These are phyloP conservation scores for Dictyostelium intermedium DNA, from an alignment of 78 protist genomes.

Conservation along the genomic window DNA sequence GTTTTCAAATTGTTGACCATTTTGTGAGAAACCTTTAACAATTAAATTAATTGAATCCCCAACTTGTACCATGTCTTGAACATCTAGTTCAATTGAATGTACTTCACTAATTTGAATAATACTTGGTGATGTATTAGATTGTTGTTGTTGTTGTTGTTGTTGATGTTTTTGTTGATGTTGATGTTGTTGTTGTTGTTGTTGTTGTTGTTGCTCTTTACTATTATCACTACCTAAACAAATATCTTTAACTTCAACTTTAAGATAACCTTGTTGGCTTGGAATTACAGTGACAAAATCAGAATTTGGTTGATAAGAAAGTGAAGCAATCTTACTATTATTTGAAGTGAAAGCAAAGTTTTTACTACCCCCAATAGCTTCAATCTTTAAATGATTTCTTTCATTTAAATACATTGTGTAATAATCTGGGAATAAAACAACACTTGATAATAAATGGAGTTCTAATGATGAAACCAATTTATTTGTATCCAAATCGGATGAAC, in stretches of 20 bases:
- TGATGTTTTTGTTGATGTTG: not conserved
- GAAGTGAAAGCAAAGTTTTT: conserved; percentile 22
- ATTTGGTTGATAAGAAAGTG: not conserved
- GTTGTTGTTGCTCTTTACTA: not conserved
- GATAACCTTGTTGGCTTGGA: conserved; percentile 40
- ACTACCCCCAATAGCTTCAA: conserved; percentile 71
- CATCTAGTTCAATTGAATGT: not conserved
- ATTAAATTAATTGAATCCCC: conserved; percentile 21
- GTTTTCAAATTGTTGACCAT: conserved; percentile 4
- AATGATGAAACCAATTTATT: not conserved
- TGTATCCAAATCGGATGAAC: not conserved
- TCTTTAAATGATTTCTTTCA: conserved; percentile 28
- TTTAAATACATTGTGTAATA: not conserved
- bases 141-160: not conserved
- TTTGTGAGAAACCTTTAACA: conserved; percentile 2
- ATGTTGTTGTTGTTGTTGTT: not conserved
- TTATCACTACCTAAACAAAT: conserved; percentile 30
- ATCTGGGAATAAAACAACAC: conserved; percentile 26
- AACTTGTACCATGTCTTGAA: conserved; percentile 42
- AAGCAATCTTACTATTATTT: conserved; percentile 43
- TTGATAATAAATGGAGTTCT: conserved; percentile 34
- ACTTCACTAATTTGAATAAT: conserved; percentile 30
- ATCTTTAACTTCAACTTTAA: conserved; percentile 32
- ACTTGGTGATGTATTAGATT: not conserved
- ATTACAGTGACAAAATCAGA: not conserved